Conservation (phyloP, 805 yeast species). For the Spathaspora boniae region DNA sequence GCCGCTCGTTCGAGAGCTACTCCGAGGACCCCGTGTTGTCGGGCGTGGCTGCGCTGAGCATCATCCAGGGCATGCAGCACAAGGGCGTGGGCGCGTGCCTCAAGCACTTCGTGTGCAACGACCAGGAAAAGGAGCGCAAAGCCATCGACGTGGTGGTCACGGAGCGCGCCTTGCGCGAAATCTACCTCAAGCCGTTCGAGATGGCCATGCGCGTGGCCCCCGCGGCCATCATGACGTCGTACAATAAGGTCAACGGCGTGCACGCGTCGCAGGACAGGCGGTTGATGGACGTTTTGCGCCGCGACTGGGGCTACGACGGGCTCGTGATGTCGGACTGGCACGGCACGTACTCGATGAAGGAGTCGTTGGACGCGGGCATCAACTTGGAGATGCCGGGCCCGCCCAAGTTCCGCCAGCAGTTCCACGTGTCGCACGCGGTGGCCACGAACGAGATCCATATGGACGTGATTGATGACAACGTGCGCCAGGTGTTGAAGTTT, state of each 20-base stretch:
- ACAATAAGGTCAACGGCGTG: conserved; percentile 61
- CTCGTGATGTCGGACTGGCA: conserved; percentile 61
- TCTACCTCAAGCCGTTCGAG: conserved; percentile 62
- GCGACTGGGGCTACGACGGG: conserved; percentile 60
- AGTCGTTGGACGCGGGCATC: conserved; percentile 49
- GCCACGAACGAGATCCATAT: conserved; percentile 36
- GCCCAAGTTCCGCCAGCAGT: conserved; percentile 42
- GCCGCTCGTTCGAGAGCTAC: conserved; percentile 61
- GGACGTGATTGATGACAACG: conserved; percentile 46
- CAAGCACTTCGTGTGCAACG: conserved; percentile 63
- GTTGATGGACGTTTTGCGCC: conserved; percentile 44
- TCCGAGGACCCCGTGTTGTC: conserved; percentile 56
- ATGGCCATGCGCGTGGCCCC: conserved; percentile 56
- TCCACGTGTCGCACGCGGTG: conserved; percentile 40
- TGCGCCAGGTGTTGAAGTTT: conserved; percentile 43
- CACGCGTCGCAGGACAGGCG: conserved; percentile 48
- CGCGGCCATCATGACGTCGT: conserved; percentile 56
- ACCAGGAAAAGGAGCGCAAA: conserved; percentile 54
- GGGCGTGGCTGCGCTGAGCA: conserved; percentile 44
- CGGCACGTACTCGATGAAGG: conserved; percentile 50
- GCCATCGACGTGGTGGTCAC: conserved; percentile 47
- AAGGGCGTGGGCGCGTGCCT: conserved; percentile 51
- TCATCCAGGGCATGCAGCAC: conserved; percentile 54
- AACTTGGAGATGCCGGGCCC: conserved; percentile 72
- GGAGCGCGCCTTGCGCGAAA: conserved; percentile 62